Percentiles rank a stretch among this genome's conserved stretches.
Evolutionary conservation across 129 eudicot genomes (phyloP).

Genomic region (Cynara cardunculus): DNA sequence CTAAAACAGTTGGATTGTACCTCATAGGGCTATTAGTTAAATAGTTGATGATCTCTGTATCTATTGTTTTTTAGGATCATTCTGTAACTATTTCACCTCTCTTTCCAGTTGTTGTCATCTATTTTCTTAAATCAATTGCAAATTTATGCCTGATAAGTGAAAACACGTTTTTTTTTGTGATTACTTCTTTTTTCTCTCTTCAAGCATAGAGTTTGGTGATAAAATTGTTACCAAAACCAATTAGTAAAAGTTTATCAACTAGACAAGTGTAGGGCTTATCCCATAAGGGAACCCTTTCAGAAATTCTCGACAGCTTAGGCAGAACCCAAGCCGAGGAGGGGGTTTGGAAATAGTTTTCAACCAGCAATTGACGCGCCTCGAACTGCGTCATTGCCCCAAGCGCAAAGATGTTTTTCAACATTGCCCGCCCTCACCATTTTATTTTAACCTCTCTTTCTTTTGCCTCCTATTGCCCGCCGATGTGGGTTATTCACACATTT

Average conservation of each 20-base stretch:
- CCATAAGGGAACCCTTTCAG: slow-evolving; percentile 30
- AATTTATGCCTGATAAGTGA: not conserved
- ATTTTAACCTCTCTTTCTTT: not conserved
- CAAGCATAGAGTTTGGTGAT: not conserved
- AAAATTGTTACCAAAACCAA: not conserved
- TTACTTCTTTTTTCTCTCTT: not conserved
- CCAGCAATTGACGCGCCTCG: slow-evolving; percentile 78
- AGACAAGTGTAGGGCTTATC: slow-evolving; percentile 15
- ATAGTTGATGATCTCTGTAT: not conserved
- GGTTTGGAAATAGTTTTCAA: too few species aligned
- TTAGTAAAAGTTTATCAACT: not conserved
- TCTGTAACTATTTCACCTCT: not conserved
- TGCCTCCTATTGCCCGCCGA: not conserved
- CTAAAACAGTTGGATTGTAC: too few species aligned
- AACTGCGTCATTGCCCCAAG: slow-evolving; percentile 76
- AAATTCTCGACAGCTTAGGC: slow-evolving; percentile 31
- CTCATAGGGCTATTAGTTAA: too few species aligned
- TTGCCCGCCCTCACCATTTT: not conserved
- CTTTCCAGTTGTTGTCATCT: not conserved
- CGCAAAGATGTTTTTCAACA: slow-evolving; percentile 35
- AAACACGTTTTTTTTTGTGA: not conserved
- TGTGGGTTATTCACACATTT: not conserved
- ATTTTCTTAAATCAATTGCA: not conserved
- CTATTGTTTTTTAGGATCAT: not conserved
- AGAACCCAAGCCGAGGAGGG: slow-evolving; percentile 26